Base-by-base conservation (phyloP, 768 basidiomycete species). In the Aureoboletus auriporus region DNA sequence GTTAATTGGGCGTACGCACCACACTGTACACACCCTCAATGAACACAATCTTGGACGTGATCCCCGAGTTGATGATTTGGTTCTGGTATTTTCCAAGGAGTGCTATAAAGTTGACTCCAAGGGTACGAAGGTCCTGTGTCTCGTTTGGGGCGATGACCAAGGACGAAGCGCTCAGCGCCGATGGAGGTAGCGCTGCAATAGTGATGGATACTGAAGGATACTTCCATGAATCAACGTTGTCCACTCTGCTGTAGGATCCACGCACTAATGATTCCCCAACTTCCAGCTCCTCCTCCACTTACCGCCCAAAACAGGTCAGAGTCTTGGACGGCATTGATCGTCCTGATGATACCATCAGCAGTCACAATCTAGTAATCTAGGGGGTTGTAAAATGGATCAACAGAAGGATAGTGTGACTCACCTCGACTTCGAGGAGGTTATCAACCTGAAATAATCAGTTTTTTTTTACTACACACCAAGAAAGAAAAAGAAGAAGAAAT, bases 281-380 rank as follows among this genome's bases (percentile, higher is more conserved):
- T 78, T 12, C 76, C 73, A 1, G 75, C 77, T 4, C 78, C 78
- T 5, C 73, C 76, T 0, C 78, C 78, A 35, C 79, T 67, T 20
- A 80, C 54, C 0, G 79, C 80, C 73, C 76, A 80, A 59, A 76
- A 80, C 0, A 81, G 65, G 44, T 79, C 75, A 7, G 64, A 13
- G 54, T 78, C 66, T 39, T 68, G 63, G 49, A 64, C 63, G 0
- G 59, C 53, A 54, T 78, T 80, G 30, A 68, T 71, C 2, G 54
- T 69, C 39, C 73, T 59, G 31, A 68, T 51, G 1, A 61, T 48
- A 8, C 76, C 77, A 39, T 67, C 61, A 0, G 77, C 62, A 16
- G 67, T 73, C 8, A 80, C 74, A 3, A 76, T 53, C 5, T 61
- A 64, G 5, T 6, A 13, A 30, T 36, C 9, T 2, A 29, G 1